These are phyloP conservation scores for Taphrina confusa DNA, from an alignment of 1,139 yeast genomes.

Conservation along the genomic window DNA sequence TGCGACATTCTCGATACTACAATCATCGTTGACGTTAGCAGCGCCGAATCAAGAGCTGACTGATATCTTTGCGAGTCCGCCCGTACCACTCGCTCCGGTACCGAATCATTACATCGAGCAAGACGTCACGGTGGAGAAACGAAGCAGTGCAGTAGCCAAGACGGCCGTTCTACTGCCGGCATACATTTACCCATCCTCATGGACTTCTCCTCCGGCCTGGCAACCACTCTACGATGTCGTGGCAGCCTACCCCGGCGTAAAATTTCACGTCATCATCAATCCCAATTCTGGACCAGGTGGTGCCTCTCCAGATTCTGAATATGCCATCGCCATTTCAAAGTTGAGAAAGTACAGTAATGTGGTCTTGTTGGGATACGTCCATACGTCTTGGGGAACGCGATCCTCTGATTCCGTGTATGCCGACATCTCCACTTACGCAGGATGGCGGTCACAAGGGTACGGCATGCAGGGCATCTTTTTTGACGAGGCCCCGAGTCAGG, in stretches of 20 bases:
- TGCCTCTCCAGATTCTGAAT: conserved; percentile 10
- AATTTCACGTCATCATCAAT: conserved; percentile 24
- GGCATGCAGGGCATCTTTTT: conserved; percentile 24
- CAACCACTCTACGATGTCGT: conserved; percentile 15
- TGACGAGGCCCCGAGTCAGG: conserved; percentile 6
- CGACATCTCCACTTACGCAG: background rate
- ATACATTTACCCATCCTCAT: conserved; percentile 11
- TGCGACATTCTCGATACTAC: background rate
- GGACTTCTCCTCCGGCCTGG: conserved; percentile 21
- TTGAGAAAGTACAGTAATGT: conserved; percentile 7
- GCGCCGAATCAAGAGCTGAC: background rate
- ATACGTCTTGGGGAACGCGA: conserved; percentile 5
- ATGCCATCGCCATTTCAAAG: background rate
- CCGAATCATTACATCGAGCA: background rate
- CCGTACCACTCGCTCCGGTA: background rate
- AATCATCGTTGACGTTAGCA: background rate
- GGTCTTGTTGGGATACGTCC: conserved; percentile 17
- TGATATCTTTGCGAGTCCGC: background rate
- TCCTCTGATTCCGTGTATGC: conserved; percentile 8
- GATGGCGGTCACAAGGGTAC: background rate
- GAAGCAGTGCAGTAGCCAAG: conserved; percentile 13
- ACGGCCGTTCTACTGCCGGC: conserved; percentile 22
- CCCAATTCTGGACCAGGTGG: conserved; percentile 18
- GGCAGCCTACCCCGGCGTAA: conserved; percentile 6
- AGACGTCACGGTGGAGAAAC: conserved; percentile 1